These are phyloP conservation scores for Fraxinus dipetala DNA, from an alignment of 305 asterid genomes.

Conservation along the genomic window DNA sequence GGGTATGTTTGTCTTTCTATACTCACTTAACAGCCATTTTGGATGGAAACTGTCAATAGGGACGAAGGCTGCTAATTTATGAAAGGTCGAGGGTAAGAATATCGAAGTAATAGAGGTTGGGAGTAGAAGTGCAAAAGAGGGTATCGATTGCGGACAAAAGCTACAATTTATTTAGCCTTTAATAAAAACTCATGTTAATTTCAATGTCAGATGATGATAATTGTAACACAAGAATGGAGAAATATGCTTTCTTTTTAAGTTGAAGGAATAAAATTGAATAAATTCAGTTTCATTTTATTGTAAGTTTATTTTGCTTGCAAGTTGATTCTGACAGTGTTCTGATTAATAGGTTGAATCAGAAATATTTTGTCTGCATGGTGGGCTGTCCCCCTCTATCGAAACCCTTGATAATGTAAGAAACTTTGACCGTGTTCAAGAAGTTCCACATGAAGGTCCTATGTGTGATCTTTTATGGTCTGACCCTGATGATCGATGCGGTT, in stretches of 20 bases:
- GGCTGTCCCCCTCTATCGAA: constrained; percentile 86
- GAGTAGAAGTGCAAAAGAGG: neutral
- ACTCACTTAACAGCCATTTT: neutral
- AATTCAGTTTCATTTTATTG: neutral
- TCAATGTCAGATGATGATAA: neutral
- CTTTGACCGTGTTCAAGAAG: constrained; percentile 98
- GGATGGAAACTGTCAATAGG: neutral
- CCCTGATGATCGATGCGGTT: constrained; percentile 97
- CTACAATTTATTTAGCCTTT: neutral
- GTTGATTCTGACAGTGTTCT: constrained; percentile 17
- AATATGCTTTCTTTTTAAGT: neutral
- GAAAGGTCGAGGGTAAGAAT: neutral
- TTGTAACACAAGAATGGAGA: neutral
- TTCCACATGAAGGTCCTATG: constrained; percentile 99
- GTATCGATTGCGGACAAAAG: neutral
- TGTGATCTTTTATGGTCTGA: constrained; percentile 96
- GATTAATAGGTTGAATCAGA: constrained; percentile 83
- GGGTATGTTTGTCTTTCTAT: neutral
- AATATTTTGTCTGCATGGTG: constrained; percentile 92
- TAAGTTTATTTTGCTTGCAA: neutral
- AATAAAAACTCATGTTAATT: neutral
- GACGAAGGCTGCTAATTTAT: neutral
- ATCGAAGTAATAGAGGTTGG: neutral
- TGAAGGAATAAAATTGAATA: neutral
- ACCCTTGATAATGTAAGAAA: constrained; percentile 89